Conservation (phyloP, 768 basidiomycete genomes). For the Collybia sordida region DNA sequence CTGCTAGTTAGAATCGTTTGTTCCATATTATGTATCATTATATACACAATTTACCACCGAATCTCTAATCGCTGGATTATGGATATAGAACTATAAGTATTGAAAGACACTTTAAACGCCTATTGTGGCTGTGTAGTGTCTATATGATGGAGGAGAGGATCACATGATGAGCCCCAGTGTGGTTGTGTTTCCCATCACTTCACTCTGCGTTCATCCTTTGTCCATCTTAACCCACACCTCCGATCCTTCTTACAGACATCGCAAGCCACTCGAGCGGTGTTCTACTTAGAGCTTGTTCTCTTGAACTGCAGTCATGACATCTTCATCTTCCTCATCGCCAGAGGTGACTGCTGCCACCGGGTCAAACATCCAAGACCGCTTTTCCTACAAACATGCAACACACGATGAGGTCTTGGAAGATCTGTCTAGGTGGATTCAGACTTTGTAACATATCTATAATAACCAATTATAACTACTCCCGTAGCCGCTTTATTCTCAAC, state of each 20-base stretch:
- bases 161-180: too few relatives aligned
- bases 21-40: not conserved
- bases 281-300: not conserved
- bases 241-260: too few relatives aligned
- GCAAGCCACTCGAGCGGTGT: too few relatives aligned
- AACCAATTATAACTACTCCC: conserved; percentile 4
- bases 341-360: conserved; percentile 56
- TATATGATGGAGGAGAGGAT: too few relatives aligned
- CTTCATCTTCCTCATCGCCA: conserved; percentile 77
- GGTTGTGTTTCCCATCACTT: too few relatives aligned
- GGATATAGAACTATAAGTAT: too few relatives aligned
- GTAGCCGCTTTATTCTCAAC: conserved; percentile 93
- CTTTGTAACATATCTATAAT: conserved; percentile 6
- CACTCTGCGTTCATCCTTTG: too few relatives aligned
- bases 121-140: too few relatives aligned
- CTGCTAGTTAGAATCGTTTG: not conserved
- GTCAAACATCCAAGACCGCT: conserved; percentile 33
- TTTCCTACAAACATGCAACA: conserved; percentile 70
- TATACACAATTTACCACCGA: not conserved
- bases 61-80: too few relatives aligned
- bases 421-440: conserved; percentile 71
- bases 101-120: too few relatives aligned
- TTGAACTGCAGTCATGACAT: conserved; percentile 52
- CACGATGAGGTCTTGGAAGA: conserved; percentile 90
- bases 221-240: too few relatives aligned